These are phyloP conservation scores for Fraxinus baroniana DNA, from an alignment of 305 asterid genomes.

Conservation along the genomic window DNA sequence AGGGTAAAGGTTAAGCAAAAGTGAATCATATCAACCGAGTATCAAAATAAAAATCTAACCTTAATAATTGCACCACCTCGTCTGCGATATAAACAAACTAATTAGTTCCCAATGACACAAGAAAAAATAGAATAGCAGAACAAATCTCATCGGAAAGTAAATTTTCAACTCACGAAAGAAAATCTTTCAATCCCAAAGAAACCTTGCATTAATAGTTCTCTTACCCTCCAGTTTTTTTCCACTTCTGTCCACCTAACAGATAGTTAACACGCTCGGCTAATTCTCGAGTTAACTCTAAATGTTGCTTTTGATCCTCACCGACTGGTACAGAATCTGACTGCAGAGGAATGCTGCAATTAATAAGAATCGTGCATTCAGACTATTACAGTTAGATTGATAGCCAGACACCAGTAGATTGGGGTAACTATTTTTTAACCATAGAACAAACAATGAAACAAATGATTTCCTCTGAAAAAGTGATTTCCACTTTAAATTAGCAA, in stretches of 20 bases:
- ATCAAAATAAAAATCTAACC: slow-evolving; percentile 47
- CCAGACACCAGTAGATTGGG: neutral
- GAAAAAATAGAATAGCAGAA: slow-evolving; percentile 26
- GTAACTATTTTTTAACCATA: neutral
- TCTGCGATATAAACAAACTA: slow-evolving; percentile 48
- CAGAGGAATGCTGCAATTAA: slow-evolving; percentile 36
- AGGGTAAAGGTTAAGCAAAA: slow-evolving; percentile 23
- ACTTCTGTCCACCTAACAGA: slow-evolving; percentile 86
- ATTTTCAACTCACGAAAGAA: slow-evolving; percentile 18
- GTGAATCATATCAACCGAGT: slow-evolving; percentile 20
- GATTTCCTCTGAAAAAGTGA: neutral
- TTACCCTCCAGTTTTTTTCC: slow-evolving; percentile 99
- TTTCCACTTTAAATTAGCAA: neutral
- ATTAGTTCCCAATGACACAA: slow-evolving; percentile 34
- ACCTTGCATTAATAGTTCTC: slow-evolving; percentile 23
- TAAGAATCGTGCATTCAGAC: slow-evolving; percentile 42
- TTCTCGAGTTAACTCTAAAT: slow-evolving; percentile 87
- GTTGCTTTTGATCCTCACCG: slow-evolving; percentile 98
- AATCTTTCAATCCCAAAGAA: slow-evolving; percentile 17
- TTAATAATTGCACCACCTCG: slow-evolving; percentile 87
- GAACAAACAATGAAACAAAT: neutral
- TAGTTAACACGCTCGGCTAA: slow-evolving; percentile 82
- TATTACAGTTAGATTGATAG: slow-evolving; percentile 7
- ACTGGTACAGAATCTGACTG: slow-evolving; percentile 98
- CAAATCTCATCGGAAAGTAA: slow-evolving; percentile 19